Base-by-base conservation (phyloP, 2,329 filamentous ascomycete genomes). In the Fusarium chlamydosporum region DNA sequence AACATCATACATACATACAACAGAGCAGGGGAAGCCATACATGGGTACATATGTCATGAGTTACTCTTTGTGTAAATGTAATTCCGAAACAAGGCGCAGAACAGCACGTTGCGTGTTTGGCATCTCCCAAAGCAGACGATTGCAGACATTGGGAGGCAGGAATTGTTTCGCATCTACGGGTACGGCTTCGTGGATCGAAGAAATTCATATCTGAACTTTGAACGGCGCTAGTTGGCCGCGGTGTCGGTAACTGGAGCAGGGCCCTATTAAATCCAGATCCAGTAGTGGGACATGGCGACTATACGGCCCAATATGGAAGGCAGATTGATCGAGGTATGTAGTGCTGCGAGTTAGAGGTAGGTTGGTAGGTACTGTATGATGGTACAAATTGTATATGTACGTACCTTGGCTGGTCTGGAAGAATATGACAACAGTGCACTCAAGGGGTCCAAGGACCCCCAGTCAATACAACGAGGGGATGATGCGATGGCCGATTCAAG, bases 161-260 rank as follows among this genome's bases (percentile, higher is more conserved):
- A 70, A 70, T 61, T 61, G 71, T 74, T 62, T 74, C 67, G 56
- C 57, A 67, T 61, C 53, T 42, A 57, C 65, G 15, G 26, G 16
- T 40, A 52, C 38, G 27, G 61, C 34, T 23, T 54, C 37, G 41
- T 64, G 61, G 61, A 45, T 52, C 51, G 13, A 45, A n/a, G 54
- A 43, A 57, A 38, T 51, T 68, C 50, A 61, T 40, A 51, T 56
- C 29, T 56, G 42, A 38, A 27, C 29, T 53, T 56, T 26, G 35
- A 45, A 70, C 60, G 63, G 61, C 66, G 61, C 67, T 58, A 61
- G 57, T 62, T 65, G 63, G 67, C 70, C 70, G 62, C 54, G 61
- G 64, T 71, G 68, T 74, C 60, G 72, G 72, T 72, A 74, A 66
- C 55, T 69, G 46, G 61, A 35, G 23, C 45, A 61, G 50, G 41